Percentiles rank a stretch among this genome's conserved stretches.
Evolutionary conservation across 345 rosid species (phyloP).

Genomic region (Ceriops zippeliana): DNA sequence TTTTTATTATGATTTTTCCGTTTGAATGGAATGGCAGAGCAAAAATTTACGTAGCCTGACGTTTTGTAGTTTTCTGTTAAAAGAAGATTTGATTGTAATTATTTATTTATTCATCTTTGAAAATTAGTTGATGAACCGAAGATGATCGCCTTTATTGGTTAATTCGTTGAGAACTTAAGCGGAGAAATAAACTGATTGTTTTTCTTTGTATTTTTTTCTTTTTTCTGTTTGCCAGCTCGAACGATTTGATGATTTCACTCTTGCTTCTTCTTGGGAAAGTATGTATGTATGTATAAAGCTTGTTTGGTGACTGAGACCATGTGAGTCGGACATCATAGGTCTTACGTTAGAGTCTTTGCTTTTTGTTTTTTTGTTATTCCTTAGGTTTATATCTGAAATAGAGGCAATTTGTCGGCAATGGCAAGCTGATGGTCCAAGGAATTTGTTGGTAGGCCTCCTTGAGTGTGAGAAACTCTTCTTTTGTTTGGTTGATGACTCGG

Average conservation of each 20-base stretch:
- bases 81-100: too few species aligned
- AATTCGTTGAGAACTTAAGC: background rate
- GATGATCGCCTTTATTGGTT: too few species aligned
- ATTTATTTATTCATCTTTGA: too few species aligned
- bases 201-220: background rate
- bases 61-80: too few species aligned
- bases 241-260: conserved; percentile 91
- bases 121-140: too few species aligned
- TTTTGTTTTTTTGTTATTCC: background rate
- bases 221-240: conserved; percentile 50
- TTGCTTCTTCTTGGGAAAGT: conserved; percentile 98
- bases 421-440: conserved; percentile 84
- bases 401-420: conserved; percentile 93
- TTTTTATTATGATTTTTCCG: too few species aligned
- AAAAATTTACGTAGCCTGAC: too few species aligned
- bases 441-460: conserved; percentile 57
- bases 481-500: conserved; percentile 1
- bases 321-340: background rate
- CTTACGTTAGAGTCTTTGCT: background rate
- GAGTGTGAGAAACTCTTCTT: background rate
- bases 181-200: background rate
- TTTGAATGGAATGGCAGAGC: too few species aligned
- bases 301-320: background rate
- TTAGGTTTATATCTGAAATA: conserved; percentile 89
- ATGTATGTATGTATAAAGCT: background rate